Percentiles rank a stretch among this genome's conserved stretches.
These are phyloP conservation scores for Pleurotus tuoliensis DNA, from an alignment of 768 basidiomycete species.

Conservation along the genomic window DNA sequence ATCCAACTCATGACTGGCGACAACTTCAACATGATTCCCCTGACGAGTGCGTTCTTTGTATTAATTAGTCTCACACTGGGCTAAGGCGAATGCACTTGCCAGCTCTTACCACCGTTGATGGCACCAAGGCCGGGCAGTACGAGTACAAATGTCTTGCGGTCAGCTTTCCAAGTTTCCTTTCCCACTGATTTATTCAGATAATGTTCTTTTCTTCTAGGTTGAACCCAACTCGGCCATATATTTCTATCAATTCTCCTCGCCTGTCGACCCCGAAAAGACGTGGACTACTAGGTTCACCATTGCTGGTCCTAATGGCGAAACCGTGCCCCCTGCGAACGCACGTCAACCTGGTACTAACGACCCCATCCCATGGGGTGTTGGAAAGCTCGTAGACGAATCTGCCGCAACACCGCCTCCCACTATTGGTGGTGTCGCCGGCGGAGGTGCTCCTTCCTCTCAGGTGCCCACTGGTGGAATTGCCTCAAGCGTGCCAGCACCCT, in stretches of 20 bases:
- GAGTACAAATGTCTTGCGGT: slow-evolving; percentile 67
- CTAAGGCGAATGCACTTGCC: slow-evolving; percentile 4
- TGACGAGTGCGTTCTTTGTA: slow-evolving; percentile 50
- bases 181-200: neutral
- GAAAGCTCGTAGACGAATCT: slow-evolving; percentile 46
- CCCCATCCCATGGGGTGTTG: slow-evolving; percentile 64
- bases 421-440: slow-evolving; percentile 9
- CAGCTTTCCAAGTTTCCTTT: slow-evolving; percentile 13
- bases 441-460: slow-evolving; percentile 10
- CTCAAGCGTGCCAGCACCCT: too few species aligned
- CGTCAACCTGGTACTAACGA: slow-evolving; percentile 51
- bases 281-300: slow-evolving; percentile 84
- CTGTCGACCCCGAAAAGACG: slow-evolving; percentile 30
- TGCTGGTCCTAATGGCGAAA: slow-evolving; percentile 42
- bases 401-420: slow-evolving; percentile 35
- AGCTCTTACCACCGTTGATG: slow-evolving; percentile 69
- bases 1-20: slow-evolving; percentile 80
- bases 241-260: slow-evolving; percentile 73
- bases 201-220: slow-evolving; percentile 37
- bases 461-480: slow-evolving; percentile 8
- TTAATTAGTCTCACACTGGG: neutral
- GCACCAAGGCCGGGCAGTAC: slow-evolving; percentile 49
- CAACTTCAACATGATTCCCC: slow-evolving; percentile 63
- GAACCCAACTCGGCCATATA: slow-evolving; percentile 63
- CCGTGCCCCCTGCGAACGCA: slow-evolving; percentile 44